phyloP scores from a whole-genome alignment of 208 protist genomes.

The Trypanosoma boissoni region DNA sequence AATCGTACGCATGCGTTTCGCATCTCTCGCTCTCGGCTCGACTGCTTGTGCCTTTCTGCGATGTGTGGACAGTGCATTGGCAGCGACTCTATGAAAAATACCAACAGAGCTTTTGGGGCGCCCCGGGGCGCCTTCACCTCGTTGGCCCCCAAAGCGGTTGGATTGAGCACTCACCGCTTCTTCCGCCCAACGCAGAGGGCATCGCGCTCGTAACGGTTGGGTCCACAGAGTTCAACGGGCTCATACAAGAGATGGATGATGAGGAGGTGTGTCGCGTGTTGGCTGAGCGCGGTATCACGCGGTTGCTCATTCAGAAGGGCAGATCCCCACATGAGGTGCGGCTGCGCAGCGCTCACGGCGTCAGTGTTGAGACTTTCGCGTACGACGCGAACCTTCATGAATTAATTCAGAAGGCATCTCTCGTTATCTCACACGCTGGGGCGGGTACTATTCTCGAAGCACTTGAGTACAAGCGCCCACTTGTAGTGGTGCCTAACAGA shows the following conservation, averaged over 20 bases:
- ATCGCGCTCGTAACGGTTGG: slow-evolving; percentile 86
- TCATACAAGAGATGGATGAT: slow-evolving; percentile 52
- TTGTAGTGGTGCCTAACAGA: slow-evolving; percentile 86
- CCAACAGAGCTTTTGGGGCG: slow-evolving; percentile 1
- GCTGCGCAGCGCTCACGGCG: slow-evolving; percentile 20
- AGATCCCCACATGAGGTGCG: slow-evolving; percentile 21
- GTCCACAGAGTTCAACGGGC: slow-evolving; percentile 73
- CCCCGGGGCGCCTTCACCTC: slow-evolving; percentile 8
- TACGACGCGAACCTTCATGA: slow-evolving; percentile 58
- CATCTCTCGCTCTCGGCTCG: slow-evolving; percentile 78
- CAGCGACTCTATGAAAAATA: slow-evolving; percentile 27
- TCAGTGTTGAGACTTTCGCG: slow-evolving; percentile 65
- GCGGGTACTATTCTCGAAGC: slow-evolving; percentile 91
- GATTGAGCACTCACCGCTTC: not conserved
- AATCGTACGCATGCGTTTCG: slow-evolving; percentile 85
- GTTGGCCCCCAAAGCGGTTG: not conserved
- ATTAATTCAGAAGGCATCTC: slow-evolving; percentile 40
- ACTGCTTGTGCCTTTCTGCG: slow-evolving; percentile 67
- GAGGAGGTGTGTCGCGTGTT: slow-evolving; percentile 39
- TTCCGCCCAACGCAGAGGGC: not conserved
- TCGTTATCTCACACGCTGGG: slow-evolving; percentile 88
- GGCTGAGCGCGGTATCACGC: slow-evolving; percentile 35
- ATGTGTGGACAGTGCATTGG: slow-evolving; percentile 88
- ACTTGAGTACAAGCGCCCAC: slow-evolving; percentile 49
- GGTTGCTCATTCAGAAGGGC: slow-evolving; percentile 80